Conservation (phyloP, 2,329 filamentous ascomycete species). For the Microdochium paspali region DNA sequence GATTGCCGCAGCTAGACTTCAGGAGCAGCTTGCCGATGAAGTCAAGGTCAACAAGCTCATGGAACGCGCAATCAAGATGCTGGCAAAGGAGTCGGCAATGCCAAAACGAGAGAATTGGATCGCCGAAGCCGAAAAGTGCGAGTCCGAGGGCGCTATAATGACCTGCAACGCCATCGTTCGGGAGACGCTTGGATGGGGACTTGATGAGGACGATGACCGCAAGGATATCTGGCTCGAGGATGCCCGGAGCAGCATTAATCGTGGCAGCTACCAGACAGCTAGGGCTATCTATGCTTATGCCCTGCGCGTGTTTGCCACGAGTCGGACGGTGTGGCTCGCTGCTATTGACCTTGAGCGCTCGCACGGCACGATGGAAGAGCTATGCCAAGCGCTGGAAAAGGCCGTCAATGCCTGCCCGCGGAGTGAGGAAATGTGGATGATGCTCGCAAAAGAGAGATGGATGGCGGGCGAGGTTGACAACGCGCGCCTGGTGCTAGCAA, state of each 20-base stretch:
- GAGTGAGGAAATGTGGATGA: constrained; percentile 89
- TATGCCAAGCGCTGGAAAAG: constrained; percentile 83
- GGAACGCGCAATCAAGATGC: constrained; percentile 81
- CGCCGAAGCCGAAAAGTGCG: constrained; percentile 84
- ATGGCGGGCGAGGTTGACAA: constrained; percentile 79
- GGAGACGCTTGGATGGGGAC: constrained; percentile 83
- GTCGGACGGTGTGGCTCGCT: constrained; percentile 80
- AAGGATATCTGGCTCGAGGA: constrained; percentile 96
- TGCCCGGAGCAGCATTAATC: constrained; percentile 69
- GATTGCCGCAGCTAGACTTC: constrained; percentile 86
- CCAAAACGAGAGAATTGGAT: constrained; percentile 97
- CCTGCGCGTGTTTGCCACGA: constrained; percentile 80
- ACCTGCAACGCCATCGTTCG: constrained; percentile 86
- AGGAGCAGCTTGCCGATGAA: constrained; percentile 76
- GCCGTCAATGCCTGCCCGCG: constrained; percentile 89
- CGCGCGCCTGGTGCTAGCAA: constrained; percentile 73
- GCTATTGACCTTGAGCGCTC: constrained; percentile 86
- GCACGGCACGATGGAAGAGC: constrained; percentile 72
- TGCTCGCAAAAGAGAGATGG: constrained; percentile 92
- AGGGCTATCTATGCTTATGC: constrained; percentile 90
- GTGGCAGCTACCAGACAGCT: constrained; percentile 82
- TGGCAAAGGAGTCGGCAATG: constrained; percentile 91
- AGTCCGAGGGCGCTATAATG: constrained; percentile 77
- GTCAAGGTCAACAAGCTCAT: constrained; percentile 74
- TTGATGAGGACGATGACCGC: constrained; percentile 93